Evolutionary conservation across 345 rosid species (phyloP), one percentile per base, ranked within the genome.

Genomic region (Eutrema japonicum): DNA sequence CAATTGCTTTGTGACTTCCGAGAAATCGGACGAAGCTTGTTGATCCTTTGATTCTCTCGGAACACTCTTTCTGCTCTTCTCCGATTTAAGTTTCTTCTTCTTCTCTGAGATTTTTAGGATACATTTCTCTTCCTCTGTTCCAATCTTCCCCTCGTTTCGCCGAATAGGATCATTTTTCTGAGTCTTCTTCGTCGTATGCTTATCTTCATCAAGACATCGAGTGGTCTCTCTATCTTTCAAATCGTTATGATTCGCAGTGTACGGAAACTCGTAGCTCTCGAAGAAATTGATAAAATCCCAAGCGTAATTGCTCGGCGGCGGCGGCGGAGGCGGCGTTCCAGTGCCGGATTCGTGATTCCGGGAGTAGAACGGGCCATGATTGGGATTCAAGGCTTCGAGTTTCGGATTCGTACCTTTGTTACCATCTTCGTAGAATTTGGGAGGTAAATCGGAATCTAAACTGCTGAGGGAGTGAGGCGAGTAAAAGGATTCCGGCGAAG

Each of bases 261-360:
- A 78, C 41, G 74, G 66, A 45, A 54, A 11, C 70, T 78, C 81
- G 30, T 63, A 72, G 64, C 66, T 70, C 69, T 78, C 78, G 66
- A 72, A 78, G 71, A 89, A 81, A 66, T 86, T 87, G 42, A 89
- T 68, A 52, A 87, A 84, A 73, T 87, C 92, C 96, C 96, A 89
- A 4, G 78, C 62, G 64, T 84, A 82, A 59, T 73, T 79, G 29
- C 64, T 72, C 3, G 84, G 81, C 6, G 87, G 71, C 3, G 89
- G 89, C 9, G 93, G 89, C 1, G 95, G 80, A 0, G 81, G 74
- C 5, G 77, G 70, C 0, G 77, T 8, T 60, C 4, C 22, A 11
- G 29, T 35, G 9, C 77, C 68, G 37, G 72, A 32, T 0, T 57
- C 64, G 40, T 66, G 66, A 1, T n/a, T 71, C 50, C 72, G 73